These are phyloP conservation scores for Dryadomyces sulphureus DNA, from an alignment of 2,329 filamentous ascomycete genomes.

Conservation along the genomic window DNA sequence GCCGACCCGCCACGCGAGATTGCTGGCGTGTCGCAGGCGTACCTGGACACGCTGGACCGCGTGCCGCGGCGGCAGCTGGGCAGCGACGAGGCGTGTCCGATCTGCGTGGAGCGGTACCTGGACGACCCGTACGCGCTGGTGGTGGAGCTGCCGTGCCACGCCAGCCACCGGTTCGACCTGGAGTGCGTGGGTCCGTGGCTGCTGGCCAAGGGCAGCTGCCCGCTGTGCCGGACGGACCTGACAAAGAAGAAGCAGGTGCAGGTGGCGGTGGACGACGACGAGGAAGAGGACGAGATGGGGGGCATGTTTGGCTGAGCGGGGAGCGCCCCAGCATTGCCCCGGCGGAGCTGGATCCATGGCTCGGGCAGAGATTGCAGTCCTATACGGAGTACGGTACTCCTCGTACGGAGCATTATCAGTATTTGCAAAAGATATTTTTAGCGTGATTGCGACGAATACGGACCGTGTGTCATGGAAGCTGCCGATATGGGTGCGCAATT, in stretches of 20 bases:
- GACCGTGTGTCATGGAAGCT: no score
- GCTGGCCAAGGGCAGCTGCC: constrained; percentile 47
- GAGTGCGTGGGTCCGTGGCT: constrained; percentile 55
- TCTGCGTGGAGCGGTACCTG: constrained; percentile 46
- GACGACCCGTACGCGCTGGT: constrained; percentile 49
- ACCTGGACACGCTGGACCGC: constrained; percentile 43
- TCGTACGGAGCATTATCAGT: no score
- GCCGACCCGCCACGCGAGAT: constrained; percentile 35
- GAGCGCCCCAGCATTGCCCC: not conserved
- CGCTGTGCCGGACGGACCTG: constrained; percentile 46
- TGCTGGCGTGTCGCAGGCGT: constrained; percentile 41
- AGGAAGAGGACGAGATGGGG: constrained; percentile 29
- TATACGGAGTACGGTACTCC: not conserved
- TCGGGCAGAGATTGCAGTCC: no score
- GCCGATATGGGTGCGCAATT: no score
- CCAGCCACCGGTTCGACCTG: constrained; percentile 45
- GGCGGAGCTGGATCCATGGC: no score
- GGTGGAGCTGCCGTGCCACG: constrained; percentile 48
- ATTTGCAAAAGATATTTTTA: no score
- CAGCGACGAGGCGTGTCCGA: constrained; percentile 41
- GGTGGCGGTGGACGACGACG: constrained; percentile 26
- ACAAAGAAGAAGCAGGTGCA: constrained; percentile 35
- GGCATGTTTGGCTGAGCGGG: constrained; percentile 13
- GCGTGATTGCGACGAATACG: no score
- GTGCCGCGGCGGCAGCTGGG: constrained; percentile 35